A percentile compares a stretch with the other conserved stretches of the same genome.
phyloP scores from a whole-genome alignment of 352 stramenopile species.

The Phytophthora fragariae region DNA sequence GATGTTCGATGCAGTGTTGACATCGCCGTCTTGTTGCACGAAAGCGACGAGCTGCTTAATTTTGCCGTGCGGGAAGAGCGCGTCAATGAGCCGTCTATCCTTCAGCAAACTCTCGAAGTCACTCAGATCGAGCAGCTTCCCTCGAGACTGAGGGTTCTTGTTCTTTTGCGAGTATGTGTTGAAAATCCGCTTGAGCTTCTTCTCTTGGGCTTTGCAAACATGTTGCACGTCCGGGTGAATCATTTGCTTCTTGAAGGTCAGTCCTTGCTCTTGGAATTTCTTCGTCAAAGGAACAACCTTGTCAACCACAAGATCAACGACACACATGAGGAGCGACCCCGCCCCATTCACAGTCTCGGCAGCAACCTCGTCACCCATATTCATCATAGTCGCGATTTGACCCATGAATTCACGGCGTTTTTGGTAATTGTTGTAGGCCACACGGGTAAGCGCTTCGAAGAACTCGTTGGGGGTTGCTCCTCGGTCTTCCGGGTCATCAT shows the following conservation, averaged over 20 bases:
- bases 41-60: conserved; percentile 85
- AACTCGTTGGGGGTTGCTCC: conserved; percentile 83
- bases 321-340: conserved; percentile 46
- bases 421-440: conserved; percentile 77
- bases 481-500: conserved; percentile 63
- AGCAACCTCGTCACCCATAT: conserved; percentile 29
- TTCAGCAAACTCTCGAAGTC: conserved; percentile 83
- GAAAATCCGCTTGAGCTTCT: conserved; percentile 82
- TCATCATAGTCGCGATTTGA: conserved; percentile 46
- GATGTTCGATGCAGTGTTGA: conserved; percentile 45
- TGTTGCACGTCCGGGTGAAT: conserved; percentile 78
- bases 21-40: conserved; percentile 80
- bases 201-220: conserved; percentile 80
- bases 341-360: conserved; percentile 15
- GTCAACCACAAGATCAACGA: conserved; percentile 70
- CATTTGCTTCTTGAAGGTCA: conserved; percentile 90
- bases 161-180: conserved; percentile 74
- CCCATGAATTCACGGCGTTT: conserved; percentile 59
- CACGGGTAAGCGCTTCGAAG: conserved; percentile 75
- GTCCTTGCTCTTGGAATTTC: conserved; percentile 80
- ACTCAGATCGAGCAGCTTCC: conserved; percentile 74
- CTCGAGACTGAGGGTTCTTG: conserved; percentile 73
- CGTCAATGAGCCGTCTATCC: conserved; percentile 72
- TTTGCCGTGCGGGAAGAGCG: conserved; percentile 71
- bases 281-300: conserved; percentile 75